Evolutionary conservation across 108 stramenopile genomes (phyloP).

Genomic region (Stephanodiscus triporus): DNA sequence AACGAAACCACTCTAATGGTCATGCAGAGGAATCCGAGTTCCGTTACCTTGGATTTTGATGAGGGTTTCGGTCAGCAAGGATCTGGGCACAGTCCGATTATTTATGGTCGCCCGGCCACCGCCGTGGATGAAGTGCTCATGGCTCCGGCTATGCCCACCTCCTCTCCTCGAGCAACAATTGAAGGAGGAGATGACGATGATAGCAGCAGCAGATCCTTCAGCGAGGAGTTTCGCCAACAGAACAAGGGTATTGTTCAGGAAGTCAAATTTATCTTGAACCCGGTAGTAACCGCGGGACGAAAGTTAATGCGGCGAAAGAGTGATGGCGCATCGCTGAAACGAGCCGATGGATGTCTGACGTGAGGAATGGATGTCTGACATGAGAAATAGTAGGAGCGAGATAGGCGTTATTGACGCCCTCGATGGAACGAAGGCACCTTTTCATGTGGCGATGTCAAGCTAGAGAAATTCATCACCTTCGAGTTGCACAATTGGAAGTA

Average conservation of each 20-base stretch:
- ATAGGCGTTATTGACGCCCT: too few relatives aligned
- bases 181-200: background rate
- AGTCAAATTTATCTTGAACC: slow-evolving; percentile 3
- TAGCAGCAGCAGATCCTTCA: background rate
- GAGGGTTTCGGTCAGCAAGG: background rate
- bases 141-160: background rate
- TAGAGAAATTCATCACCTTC: too few relatives aligned
- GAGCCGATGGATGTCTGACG: slow-evolving; percentile 11
- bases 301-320: slow-evolving; percentile 2
- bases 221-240: slow-evolving; percentile 10
- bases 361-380: slow-evolving; percentile 7
- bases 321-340: background rate
- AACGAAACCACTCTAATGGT: background rate
- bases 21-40: slow-evolving; percentile 1
- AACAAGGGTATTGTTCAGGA: background rate
- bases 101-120: background rate
- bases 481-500: too few relatives aligned
- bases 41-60: background rate
- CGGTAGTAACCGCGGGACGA: background rate
- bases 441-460: too few relatives aligned
- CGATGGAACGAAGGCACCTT: too few relatives aligned
- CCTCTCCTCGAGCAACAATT: background rate
- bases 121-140: background rate
- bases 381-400: background rate
- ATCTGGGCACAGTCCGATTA: background rate